Evolutionary conservation across 345 rosid species (phyloP), one percentile per base, ranked within the genome.

Genomic region (Isatis tinctoria): DNA sequence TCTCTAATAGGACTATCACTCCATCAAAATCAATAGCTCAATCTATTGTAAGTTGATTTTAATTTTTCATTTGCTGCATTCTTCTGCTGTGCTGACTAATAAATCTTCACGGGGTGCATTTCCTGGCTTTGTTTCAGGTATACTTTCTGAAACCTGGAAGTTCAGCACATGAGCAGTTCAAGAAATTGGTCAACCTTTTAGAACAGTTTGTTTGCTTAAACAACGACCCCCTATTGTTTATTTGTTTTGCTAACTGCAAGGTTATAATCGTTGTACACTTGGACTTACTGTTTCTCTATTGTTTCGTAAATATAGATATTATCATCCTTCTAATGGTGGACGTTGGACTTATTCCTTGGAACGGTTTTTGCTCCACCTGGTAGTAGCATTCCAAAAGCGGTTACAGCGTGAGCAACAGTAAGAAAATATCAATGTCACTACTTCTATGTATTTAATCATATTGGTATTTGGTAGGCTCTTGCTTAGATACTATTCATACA

Each of bases 341-440:
- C 95, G 97, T 47, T 95, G 99, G 99, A 95, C 99, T 70, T 92
- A 90, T 83, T 87, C 97, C 65, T 75, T 95, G 88, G 97, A 95
- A 82, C 81, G 93, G 4, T 87, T 92, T 84, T 84, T 95, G 83
- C 77, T 88, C 48, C 65, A 88, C 82, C 79, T 90, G 83, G 99
- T 90, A 22, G 75, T 78, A 52, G 81, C 97, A 56, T 95, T 95
- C 83, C 97, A 91, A 85, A 90, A 90, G 77, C 96, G 99, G 47
- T 82, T 92, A 75, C 93, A 86, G 78, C 85, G 70, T 59, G 96
- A 95, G 84, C 97, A 90, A 77, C 87, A 76, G 99, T 95, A 88
- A 81, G 90, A 60, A 66, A 78, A 70, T 62, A 61, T 61, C 67
- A 39, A 30, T 37, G 57, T 74, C 47, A 63, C 80, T 48, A 44